Evolutionary conservation across 441 rosid genomes (phyloP).

Genomic region (Eutrema salsugineum): DNA sequence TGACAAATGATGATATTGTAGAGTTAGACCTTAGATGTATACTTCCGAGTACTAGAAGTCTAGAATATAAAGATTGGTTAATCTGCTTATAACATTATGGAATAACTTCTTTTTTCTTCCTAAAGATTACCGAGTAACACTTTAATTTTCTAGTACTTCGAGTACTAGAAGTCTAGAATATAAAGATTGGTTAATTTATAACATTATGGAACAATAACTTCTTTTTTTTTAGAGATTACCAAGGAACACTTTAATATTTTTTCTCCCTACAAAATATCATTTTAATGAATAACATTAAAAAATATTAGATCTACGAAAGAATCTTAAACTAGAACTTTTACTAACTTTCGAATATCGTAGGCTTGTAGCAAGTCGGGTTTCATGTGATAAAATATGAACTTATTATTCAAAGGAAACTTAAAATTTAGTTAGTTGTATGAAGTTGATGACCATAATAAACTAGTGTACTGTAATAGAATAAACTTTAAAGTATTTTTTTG

Average conservation of each 20-base stretch:
- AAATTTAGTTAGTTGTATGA: background rate
- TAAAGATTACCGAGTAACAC: background rate
- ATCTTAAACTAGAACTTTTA: background rate
- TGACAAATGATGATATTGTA: background rate
- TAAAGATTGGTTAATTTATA: background rate
- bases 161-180: background rate
- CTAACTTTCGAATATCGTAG: background rate
- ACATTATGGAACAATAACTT: background rate
- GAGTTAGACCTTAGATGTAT: background rate
- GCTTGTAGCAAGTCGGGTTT: background rate
- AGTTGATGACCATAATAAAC: background rate
- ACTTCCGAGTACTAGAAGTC: background rate
- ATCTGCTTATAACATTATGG: background rate
- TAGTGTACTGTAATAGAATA: background rate
- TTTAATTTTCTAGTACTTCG: background rate
- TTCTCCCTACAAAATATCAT: no score
- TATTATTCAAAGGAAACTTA: background rate
- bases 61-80: background rate
- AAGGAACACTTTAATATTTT: no score
- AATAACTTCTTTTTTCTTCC: background rate
- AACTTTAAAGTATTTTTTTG: background rate
- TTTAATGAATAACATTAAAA: no score
- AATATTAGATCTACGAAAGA: no score
- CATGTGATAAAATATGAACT: background rate
- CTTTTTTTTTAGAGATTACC: background rate